These are phyloP conservation scores for Ceratocystis destructans DNA, from an alignment of 2,329 filamentous ascomycete genomes.

Conservation along the genomic window DNA sequence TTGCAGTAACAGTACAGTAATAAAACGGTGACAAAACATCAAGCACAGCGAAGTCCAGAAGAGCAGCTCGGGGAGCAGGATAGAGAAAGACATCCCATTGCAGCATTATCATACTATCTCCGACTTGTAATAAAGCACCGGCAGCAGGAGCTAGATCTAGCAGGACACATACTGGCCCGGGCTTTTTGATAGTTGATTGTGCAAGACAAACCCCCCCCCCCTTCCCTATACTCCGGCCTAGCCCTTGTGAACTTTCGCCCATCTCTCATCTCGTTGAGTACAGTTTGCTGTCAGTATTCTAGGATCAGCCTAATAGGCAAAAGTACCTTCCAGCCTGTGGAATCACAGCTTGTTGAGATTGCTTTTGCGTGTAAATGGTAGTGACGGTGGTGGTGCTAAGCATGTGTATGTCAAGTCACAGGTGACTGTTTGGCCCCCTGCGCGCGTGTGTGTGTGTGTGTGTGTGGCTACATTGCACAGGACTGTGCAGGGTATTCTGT, in stretches of 20 bases:
- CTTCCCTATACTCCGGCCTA: neutral
- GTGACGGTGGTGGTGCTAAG: neutral
- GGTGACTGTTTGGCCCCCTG: neutral
- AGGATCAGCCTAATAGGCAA: neutral
- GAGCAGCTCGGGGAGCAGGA: neutral
- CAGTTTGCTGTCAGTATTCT: neutral
- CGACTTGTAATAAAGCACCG: neutral
- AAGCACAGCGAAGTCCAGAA: neutral
- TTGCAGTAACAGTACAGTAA: too few species aligned
- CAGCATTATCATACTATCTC: neutral
- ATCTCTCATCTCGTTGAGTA: neutral
- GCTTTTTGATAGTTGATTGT: neutral
- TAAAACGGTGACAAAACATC: neutral
- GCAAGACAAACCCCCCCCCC: neutral
- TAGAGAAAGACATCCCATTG: too few species aligned
- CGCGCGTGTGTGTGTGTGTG: neutral
- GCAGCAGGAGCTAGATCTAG: neutral
- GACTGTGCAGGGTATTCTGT: neutral
- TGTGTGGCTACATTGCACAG: neutral
- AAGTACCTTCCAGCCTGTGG: neutral
- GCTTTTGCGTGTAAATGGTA: neutral
- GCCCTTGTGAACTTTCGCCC: neutral
- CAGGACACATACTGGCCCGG: neutral
- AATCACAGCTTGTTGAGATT: neutral
- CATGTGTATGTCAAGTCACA: neutral